phyloP scores from a whole-genome alignment of 176 grass and related monocot genomes.

The Ensete glaucum region DNA sequence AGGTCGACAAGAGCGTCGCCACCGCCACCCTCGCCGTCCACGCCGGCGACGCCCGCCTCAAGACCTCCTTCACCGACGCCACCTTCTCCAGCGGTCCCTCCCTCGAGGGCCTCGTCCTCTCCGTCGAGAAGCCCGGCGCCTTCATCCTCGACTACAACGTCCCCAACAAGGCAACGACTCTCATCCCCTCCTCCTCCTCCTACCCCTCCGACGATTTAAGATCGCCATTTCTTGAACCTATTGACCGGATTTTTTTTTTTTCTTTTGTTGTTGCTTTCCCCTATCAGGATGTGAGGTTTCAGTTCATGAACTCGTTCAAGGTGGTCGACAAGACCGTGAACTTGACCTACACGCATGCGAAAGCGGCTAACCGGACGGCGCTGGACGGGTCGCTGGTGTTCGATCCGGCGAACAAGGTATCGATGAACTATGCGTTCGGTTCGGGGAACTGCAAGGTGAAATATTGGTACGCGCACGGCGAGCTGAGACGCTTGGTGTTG shows the following conservation, averaged over 20 bases:
- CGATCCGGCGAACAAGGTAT: slow-evolving; percentile 70
- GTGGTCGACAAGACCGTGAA: slow-evolving; percentile 66
- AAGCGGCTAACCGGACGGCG: slow-evolving; percentile 31
- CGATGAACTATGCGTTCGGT: slow-evolving; percentile 45
- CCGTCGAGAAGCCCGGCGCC: slow-evolving; percentile 78
- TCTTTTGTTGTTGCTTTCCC: neutral
- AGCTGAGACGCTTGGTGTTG: slow-evolving; percentile 48
- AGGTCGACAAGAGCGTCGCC: slow-evolving; percentile 38
- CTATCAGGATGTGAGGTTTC: slow-evolving; percentile 70
- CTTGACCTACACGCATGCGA: slow-evolving; percentile 63
- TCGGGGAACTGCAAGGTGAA: slow-evolving; percentile 52
- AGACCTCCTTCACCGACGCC: slow-evolving; percentile 67
- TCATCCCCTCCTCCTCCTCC: neutral
- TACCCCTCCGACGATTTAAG: neutral
- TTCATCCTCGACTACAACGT: slow-evolving; percentile 82
- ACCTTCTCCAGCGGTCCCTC: slow-evolving; percentile 69
- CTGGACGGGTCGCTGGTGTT: slow-evolving; percentile 54
- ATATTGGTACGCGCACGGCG: slow-evolving; percentile 73
- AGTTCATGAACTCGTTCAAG: slow-evolving; percentile 75
- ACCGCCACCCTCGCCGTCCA: slow-evolving; percentile 22
- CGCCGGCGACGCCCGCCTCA: slow-evolving; percentile 60
- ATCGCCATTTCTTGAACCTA: neutral
- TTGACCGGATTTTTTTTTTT: too few relatives aligned
- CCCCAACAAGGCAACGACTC: slow-evolving; percentile 29
- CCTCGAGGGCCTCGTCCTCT: slow-evolving; percentile 59